Base-by-base conservation (phyloP, 78 protist species). In the Chrysochromulina tobinii region DNA sequence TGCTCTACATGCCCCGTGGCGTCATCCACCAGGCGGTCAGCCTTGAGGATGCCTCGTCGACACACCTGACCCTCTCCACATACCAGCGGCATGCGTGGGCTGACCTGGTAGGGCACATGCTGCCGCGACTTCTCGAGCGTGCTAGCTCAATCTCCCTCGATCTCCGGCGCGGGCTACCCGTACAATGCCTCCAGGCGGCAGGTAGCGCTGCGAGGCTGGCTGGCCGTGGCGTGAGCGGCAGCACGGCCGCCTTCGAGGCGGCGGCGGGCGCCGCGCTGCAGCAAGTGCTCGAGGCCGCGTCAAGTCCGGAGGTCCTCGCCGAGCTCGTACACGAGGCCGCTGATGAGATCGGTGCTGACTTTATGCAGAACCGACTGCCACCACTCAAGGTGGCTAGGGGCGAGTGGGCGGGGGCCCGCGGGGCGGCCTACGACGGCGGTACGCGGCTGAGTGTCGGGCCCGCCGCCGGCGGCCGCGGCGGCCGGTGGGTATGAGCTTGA, bases 1-100 rank as follows among this genome's bases (percentile, higher is more conserved):
- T 86, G 81, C 73, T 86, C 21, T 86, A 86, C 90, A 3, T 86
- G 11, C 90, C 90, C 2, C 90, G 90, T 18, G 90, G 90, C 79
- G 14, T 66, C 77, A 21, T 86, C 2, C 90, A 86, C 61, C 38
- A 86, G 81, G 90, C 90, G 8, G 20, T 53, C n/a, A 38, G 64
- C 50, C 2, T 6, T 12, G 51, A 69, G 23, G 14, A 69, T 9
- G 38, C 23, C 58, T 55, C 48, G 58, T 87, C 90, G 81, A 87
- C 77, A 4, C 90, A 87, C 77, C 8, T 87, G n/a, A 87, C 90
- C 2, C 14, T 87, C 61, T 87, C 90, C 79, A 66, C 90, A 9
- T 87, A 87, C 58, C 90, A 87, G 58, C 59, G 61, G 14, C 54
- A 27, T 12, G 2, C 90, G 11, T 87, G 64, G 64, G 75, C 54